These are phyloP conservation scores for Onygena corvina DNA, from an alignment of 2,329 filamentous ascomycete species.

Conservation along the genomic window DNA sequence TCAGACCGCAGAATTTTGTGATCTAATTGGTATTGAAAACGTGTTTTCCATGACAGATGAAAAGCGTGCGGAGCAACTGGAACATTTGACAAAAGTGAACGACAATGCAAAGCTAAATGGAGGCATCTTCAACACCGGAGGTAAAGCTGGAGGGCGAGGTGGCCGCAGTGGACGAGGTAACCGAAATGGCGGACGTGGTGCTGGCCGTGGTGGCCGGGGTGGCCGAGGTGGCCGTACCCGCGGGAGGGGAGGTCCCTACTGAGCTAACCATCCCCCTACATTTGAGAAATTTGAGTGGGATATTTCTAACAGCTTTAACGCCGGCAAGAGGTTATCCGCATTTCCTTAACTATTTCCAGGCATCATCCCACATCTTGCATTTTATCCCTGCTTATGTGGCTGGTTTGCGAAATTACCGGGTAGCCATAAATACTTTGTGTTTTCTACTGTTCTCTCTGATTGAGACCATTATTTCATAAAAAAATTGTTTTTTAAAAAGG, in stretches of 20 bases:
- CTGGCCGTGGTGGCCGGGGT: constrained; percentile 6
- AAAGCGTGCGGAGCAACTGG: constrained; percentile 44
- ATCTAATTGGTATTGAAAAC: constrained; percentile 64
- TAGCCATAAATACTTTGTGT: no score
- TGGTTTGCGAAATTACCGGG: no score
- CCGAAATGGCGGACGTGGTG: constrained; percentile 9
- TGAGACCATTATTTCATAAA: no score
- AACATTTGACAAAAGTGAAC: constrained; percentile 12
- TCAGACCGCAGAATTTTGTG: constrained; percentile 73
- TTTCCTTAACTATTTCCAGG: no score
- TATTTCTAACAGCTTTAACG: no score
- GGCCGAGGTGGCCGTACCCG: not conserved
- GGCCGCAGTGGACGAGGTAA: constrained; percentile 6
- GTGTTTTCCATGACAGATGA: constrained; percentile 61
- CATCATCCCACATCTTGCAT: no score
- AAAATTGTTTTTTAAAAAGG: no score
- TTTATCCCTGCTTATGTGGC: no score
- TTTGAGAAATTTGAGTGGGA: no score
- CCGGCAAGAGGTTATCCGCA: no score
- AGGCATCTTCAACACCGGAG: constrained; percentile 1
- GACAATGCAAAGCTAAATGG: constrained; percentile 10
- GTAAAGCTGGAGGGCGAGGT: constrained; percentile 14
- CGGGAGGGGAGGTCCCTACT: not conserved
- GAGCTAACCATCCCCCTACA: not conserved
- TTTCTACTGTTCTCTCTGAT: no score